phyloP scores from a whole-genome alignment of 2,329 filamentous ascomycete genomes.

The Tolypocladium pustulatum region DNA sequence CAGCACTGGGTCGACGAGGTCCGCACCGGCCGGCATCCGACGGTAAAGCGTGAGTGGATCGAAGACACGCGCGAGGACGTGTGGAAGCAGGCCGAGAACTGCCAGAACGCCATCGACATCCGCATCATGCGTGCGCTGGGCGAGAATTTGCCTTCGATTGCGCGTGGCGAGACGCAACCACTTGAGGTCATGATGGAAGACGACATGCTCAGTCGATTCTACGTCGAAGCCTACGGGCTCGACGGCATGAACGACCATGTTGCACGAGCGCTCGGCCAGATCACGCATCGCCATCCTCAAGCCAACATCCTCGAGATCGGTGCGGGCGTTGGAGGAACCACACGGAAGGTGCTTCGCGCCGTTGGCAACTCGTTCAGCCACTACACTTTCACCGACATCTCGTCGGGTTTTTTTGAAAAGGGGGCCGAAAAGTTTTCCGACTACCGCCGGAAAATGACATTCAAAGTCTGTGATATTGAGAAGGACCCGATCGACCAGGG shows the following conservation, averaged over 20 bases:
- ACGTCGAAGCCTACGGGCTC: slow-evolving; percentile 2
- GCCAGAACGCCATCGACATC: background rate
- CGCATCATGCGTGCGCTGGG: background rate
- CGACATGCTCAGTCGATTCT: slow-evolving; percentile 14
- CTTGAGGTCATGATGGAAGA: slow-evolving; percentile 24
- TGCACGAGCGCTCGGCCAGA: background rate
- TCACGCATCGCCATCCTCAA: background rate
- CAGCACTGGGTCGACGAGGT: background rate
- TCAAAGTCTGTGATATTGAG: background rate
- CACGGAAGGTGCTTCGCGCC: background rate
- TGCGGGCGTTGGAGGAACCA: background rate
- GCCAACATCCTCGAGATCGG: background rate
- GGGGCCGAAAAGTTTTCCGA: background rate
- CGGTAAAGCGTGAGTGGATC: background rate
- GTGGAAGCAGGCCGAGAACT: background rate
- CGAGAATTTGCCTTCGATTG: slow-evolving; percentile 10
- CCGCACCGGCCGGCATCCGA: background rate
- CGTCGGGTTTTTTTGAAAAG: background rate
- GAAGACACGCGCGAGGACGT: background rate
- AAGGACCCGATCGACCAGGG: background rate
- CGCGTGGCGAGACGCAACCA: slow-evolving; percentile 20
- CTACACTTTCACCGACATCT: background rate
- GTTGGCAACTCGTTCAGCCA: background rate
- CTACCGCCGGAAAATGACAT: background rate
- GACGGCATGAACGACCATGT: background rate